Evolutionary conservation across 1,284 basidiomycete species (phyloP).

Genomic region (Chondrostereum purpureum): DNA sequence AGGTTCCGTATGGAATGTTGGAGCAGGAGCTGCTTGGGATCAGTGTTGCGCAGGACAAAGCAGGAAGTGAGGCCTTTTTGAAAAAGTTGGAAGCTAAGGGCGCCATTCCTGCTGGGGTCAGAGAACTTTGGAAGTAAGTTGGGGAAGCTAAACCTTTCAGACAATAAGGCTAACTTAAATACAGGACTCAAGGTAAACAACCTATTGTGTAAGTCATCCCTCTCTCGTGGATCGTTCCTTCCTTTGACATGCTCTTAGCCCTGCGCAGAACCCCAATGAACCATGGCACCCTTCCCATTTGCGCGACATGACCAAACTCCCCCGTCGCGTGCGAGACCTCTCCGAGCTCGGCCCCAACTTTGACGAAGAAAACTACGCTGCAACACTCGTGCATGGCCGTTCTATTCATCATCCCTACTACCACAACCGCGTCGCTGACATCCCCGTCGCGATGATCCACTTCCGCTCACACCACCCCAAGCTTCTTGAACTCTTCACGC

Average conservation of each 20-base stretch:
- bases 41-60: not conserved
- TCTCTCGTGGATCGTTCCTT: too few relatives aligned
- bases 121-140: not conserved
- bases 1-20: not conserved
- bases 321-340: conserved; percentile 6
- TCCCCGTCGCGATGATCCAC: conserved; percentile 82
- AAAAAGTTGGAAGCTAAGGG: not conserved
- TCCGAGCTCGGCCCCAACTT: conserved; percentile 13
- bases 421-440: conserved; percentile 59
- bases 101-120: not conserved
- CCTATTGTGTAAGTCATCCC: not conserved
- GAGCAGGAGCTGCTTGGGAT: not conserved
- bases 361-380: conserved; percentile 39
- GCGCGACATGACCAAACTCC: conserved; percentile 4
- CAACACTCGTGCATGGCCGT: conserved; percentile 55
- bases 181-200: not conserved
- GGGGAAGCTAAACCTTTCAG: not conserved
- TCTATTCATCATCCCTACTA: conserved; percentile 43
- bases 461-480: conserved; percentile 72
- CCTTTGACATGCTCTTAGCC: too few relatives aligned
- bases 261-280: too few relatives aligned
- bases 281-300: conserved; percentile 8
- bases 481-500: conserved; percentile 74
- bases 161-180: not conserved
- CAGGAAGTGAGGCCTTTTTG: not conserved